Base-by-base conservation (phyloP, 2,329 filamentous ascomycete species). In the Massarina eburnea region DNA sequence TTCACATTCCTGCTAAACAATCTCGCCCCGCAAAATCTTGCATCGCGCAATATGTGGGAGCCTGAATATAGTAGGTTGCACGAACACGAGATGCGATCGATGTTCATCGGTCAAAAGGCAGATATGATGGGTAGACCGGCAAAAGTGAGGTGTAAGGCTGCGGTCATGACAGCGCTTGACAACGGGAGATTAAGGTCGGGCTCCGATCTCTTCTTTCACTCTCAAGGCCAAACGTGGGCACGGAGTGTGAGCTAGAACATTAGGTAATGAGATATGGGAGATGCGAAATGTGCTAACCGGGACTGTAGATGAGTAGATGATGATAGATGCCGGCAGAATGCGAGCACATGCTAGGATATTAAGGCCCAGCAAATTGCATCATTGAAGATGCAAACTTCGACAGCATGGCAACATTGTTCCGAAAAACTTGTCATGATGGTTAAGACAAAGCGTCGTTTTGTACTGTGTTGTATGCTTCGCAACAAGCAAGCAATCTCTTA, bases 311-410 rank as follows among this genome's bases (percentile, higher is more conserved):
- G 54, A 54, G 35, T 21, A 9, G 20, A 38, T 30, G 27, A 14
- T n/a, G 18, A 36, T 45, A 38, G 47, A 48, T 57, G 41, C 57
- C 59, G 59, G 61, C 49, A 61, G 55, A 61, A 58, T 56, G 24
- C 29, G 39, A 22, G 33, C 52, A 46, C 46, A 30, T 21, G 17
- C 15, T 38, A 8, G n/a, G 24, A 51, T 32, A 58, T 49, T 55
- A 34, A 29, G 4, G 12, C n/a, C 33, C 19, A 21, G 20, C 45
- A 26, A 44, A 48, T 48, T 37, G 21, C 5, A 34, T 19, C 27
- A 17, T n/a, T 18, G n/a, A 19, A 12, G 29, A 32, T 33, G 43
- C 19, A 30, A 27, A 12, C 20, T 26, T 15, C 10, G 22, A 33
- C 10, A 33, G 18, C 21, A 26, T 10, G 24, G 24, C 24, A 26